Base-by-base conservation (phyloP, 2,329 filamentous ascomycete genomes). In the Didymella lethalis region DNA sequence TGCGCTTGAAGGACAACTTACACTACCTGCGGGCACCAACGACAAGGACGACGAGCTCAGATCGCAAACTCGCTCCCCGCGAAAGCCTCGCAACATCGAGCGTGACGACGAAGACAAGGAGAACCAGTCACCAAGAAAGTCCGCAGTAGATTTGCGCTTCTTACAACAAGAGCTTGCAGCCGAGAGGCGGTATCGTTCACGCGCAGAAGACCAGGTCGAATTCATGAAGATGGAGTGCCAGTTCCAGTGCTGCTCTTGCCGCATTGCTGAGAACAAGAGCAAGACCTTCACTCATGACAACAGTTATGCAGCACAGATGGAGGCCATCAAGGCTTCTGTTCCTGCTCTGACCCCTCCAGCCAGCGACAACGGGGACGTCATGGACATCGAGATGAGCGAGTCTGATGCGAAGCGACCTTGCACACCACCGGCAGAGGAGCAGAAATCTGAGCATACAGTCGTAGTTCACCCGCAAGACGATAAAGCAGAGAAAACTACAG, bases 151-250 rank as follows among this genome's bases (percentile, higher is more conserved):
- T 38, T 66, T 78, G 7, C 81, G 81, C 61, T 71, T 79, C n/a
- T 65, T 87, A 23, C 79, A 82, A 57, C 79, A 84, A 43, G 81
- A 86, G 54, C 77, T 88, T 4, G 70, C 76, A 26, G 73, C 74
- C 29, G 85, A 88, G 71, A 80, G 78, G 75, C 85, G 78, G 70
- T 82, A 88, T 54, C 88, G 90, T 10, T 84, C 90, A 62, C 85
- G 89, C 7, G 89, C 90, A 0, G 82, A 89, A 63, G 90, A 92
- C 60, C 86, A 90, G 70, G 82, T 92, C 47, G 89, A 93, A 31
- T 93, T 92, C 75, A 81, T 93, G 72, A 86, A 91, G 70, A 84
- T 90, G 54, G 90, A 94, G 74, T 92, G 89, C 73, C 83, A 86
- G 48, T 84, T 93, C 64, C 83, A 84, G 46, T 87, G 85, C 75